These are phyloP conservation scores for Arctostaphylos glauca DNA, from an alignment of 148 eudicot species.

Conservation along the genomic window DNA sequence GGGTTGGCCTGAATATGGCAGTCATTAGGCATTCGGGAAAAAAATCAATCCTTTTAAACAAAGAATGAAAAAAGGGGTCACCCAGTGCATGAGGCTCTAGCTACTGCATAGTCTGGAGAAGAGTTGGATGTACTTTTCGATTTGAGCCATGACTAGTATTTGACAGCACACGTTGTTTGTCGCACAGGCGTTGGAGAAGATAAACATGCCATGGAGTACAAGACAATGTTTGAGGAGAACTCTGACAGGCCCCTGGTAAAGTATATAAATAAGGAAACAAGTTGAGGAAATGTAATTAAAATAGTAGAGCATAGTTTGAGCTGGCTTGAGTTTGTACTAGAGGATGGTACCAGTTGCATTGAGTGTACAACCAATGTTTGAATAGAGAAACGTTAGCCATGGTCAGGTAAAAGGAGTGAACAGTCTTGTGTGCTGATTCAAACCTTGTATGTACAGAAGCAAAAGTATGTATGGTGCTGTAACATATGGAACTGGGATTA, in stretches of 20 bases:
- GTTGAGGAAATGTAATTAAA: neutral
- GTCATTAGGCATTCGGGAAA: conserved; percentile 9
- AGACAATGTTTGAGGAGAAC: conserved; percentile 41
- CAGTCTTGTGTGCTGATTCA: neutral
- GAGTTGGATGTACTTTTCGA: too few species aligned
- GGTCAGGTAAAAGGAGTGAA: neutral
- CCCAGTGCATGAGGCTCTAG: too few species aligned
- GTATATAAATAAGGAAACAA: neutral
- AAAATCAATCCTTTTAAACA: neutral
- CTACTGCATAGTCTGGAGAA: too few species aligned
- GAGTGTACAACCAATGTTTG: neutral
- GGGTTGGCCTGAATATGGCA: neutral
- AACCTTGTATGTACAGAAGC: conserved; percentile 22
- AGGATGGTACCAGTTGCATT: neutral
- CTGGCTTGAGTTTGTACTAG: neutral
- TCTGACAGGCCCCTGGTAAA: conserved; percentile 50
- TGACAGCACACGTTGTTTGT: neutral
- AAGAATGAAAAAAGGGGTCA: too few species aligned
- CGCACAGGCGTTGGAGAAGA: conserved; percentile 29
- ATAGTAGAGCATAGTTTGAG: neutral
- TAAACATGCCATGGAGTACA: conserved; percentile 28
- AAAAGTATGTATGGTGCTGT: conserved; percentile 15
- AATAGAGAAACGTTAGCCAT: neutral
- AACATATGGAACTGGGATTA: conserved; percentile 13
- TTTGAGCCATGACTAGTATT: neutral